These are phyloP conservation scores for Rubia occidens DNA, from an alignment of 305 asterid species.

Conservation along the genomic window DNA sequence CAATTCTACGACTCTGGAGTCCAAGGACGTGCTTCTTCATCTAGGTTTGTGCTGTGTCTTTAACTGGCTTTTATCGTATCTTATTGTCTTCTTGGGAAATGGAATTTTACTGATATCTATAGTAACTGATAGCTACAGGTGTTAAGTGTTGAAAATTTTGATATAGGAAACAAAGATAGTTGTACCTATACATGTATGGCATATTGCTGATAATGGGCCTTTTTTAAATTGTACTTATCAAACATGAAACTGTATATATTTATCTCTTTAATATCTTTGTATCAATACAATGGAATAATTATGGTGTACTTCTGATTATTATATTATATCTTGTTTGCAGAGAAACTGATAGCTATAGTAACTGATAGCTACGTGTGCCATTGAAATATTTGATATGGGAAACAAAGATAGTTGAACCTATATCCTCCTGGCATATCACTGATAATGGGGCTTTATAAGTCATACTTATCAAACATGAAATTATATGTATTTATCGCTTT, in stretches of 20 bases:
- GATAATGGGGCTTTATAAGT: neutral
- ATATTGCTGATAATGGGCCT: neutral
- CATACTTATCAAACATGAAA: neutral
- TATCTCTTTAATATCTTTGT: neutral
- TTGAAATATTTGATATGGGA: neutral
- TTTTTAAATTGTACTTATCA: neutral
- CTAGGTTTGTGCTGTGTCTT: conserved; percentile 57
- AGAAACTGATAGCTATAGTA: conserved; percentile 27
- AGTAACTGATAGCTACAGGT: neutral
- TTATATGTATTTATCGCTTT: neutral
- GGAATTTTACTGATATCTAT: neutral
- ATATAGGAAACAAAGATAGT: neutral
- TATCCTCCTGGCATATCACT: neutral
- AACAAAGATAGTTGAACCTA: neutral
- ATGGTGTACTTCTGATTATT: neutral
- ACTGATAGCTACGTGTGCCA: neutral
- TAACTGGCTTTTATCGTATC: neutral
- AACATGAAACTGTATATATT: neutral
- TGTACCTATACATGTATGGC: neutral
- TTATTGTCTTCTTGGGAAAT: neutral
- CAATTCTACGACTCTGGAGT: conserved; percentile 77
- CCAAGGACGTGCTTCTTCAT: conserved; percentile 84
- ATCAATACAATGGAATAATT: neutral
- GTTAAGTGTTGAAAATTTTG: neutral
- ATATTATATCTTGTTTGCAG: conserved; percentile 38